Percentiles rank a stretch among this genome's conserved stretches.
Conservation (phyloP, 2,329 filamentous ascomycete species). For the Pestalotiopsis sp. region DNA sequence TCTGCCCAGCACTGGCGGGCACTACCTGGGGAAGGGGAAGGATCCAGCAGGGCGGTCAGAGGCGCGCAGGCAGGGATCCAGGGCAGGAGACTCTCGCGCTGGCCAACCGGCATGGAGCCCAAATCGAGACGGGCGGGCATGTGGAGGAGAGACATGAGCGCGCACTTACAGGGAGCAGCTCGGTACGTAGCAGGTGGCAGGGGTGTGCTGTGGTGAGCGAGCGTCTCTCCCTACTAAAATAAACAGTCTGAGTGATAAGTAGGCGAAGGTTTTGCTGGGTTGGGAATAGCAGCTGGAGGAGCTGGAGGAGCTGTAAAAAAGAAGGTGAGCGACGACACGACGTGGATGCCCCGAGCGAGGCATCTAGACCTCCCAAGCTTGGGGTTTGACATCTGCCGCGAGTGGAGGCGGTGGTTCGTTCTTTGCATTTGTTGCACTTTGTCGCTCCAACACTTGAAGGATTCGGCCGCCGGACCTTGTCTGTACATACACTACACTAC, state of each 20-base stretch:
- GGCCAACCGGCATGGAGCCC: background rate
- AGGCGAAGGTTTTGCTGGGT: background rate
- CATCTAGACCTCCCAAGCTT: background rate
- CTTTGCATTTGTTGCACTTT: background rate
- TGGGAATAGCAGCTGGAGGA: background rate
- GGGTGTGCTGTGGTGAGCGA: background rate
- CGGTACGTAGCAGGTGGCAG: background rate
- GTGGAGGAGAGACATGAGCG: background rate
- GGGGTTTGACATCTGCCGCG: background rate
- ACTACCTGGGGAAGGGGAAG: background rate
- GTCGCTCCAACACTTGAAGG: background rate
- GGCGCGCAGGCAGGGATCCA: background rate
- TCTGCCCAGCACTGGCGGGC: background rate
- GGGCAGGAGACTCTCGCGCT: background rate
- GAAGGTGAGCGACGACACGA: background rate
- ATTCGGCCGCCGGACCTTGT: background rate
- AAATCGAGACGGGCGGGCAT: background rate
- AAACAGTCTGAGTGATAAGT: too few species aligned
- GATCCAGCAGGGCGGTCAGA: conserved; percentile 12
- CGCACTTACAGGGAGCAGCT: background rate
- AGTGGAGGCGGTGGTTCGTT: background rate
- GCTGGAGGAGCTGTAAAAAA: background rate
- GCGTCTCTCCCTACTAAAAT: too few species aligned
- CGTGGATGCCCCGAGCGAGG: background rate
- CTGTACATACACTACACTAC: background rate